Conservation (phyloP, 345 rosid species). For the Gossypioides kirkii region DNA sequence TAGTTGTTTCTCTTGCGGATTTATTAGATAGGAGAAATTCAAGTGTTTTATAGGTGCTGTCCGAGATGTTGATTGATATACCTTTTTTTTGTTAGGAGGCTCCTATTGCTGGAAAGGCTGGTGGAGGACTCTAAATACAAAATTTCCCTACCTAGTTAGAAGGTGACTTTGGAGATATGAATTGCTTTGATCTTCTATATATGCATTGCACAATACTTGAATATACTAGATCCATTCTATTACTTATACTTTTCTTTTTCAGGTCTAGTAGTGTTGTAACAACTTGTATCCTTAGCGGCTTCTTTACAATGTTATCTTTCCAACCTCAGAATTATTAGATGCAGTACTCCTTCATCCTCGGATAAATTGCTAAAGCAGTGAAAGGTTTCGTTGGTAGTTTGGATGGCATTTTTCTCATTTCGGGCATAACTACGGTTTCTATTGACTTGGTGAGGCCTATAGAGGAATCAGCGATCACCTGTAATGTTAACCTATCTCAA, state of each 20-base stretch:
- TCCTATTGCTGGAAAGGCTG: constrained; percentile 60
- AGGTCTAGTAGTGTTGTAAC: constrained; percentile 62
- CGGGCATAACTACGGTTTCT: constrained; percentile 7
- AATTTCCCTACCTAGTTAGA: constrained; percentile 17
- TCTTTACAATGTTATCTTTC: constrained; percentile 31
- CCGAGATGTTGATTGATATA: constrained; percentile 4
- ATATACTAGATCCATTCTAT: neutral
- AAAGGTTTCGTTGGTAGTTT: constrained; percentile 12
- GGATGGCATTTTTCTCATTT: neutral
- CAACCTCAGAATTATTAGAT: constrained; percentile 24
- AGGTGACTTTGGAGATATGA: constrained; percentile 33
- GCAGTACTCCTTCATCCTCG: constrained; percentile 15
- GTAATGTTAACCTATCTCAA: constrained; percentile 40
- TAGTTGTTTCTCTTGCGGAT: neutral
- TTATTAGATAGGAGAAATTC: neutral
- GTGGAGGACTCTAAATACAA: constrained; percentile 44
- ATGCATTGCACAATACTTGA: neutral
- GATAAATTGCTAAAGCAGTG: constrained; percentile 3
- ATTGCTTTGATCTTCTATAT: constrained; percentile 10
- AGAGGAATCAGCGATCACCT: constrained; percentile 37
- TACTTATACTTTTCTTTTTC: constrained; percentile 23
- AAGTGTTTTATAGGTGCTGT: neutral
- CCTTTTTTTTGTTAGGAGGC: constrained; percentile 41
- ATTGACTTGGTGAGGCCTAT: constrained; percentile 44
- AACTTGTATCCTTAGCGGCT: constrained; percentile 34